These are phyloP conservation scores for Flaveria linearis DNA, from an alignment of 129 eudicot genomes.

Conservation along the genomic window DNA sequence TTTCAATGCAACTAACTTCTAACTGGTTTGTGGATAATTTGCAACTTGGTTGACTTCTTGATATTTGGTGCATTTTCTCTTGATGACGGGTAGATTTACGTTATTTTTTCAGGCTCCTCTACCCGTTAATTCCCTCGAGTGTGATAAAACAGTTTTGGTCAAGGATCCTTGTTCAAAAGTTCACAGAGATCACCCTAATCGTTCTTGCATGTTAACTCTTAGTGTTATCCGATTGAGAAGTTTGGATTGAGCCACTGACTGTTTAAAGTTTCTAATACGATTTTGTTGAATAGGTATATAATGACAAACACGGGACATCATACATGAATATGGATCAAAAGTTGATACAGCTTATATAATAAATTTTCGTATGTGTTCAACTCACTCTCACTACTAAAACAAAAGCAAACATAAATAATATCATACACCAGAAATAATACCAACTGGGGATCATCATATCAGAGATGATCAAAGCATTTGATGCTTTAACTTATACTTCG, in stretches of 20 bases:
- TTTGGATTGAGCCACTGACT: no score
- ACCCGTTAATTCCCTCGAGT: no score
- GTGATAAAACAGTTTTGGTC: no score
- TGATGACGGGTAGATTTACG: background rate
- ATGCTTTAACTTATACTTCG: slow-evolving; percentile 21
- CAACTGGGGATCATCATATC: background rate
- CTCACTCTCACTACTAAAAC: background rate
- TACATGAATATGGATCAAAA: background rate
- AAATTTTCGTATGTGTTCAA: background rate
- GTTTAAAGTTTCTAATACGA: background rate
- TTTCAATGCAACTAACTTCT: background rate
- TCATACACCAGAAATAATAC: background rate
- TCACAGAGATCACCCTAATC: no score
- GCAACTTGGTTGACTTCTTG: background rate
- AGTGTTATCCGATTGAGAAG: no score
- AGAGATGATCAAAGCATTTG: slow-evolving; percentile 4
- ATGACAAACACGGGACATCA: background rate
- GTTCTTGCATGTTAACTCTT: no score
- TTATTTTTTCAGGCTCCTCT: background rate
- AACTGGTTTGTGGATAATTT: slow-evolving; percentile 3
- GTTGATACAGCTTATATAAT: background rate
- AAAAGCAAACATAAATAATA: background rate
- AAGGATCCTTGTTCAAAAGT: no score
- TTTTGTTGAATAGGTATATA: background rate
- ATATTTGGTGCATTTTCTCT: background rate